phyloP scores from a whole-genome alignment of 495 filamentous ascomycete species.

The Cudoniella acicularis region DNA sequence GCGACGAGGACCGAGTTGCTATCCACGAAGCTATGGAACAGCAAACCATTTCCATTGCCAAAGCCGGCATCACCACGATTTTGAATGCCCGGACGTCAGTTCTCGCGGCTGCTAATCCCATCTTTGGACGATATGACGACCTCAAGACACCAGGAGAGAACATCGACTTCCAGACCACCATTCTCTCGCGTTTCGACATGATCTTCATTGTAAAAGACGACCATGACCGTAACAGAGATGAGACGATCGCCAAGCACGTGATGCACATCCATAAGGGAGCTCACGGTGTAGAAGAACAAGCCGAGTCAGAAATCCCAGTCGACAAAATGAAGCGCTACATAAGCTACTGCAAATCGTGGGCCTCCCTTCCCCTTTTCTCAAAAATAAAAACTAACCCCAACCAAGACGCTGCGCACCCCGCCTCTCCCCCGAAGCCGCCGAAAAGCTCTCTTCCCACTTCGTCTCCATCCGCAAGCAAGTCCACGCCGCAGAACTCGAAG shows the following conservation, averaged over 20 bases:
- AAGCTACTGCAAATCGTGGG: conserved; percentile 92
- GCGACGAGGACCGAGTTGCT: conserved; percentile 96
- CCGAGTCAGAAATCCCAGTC: conserved; percentile 80
- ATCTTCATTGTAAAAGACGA: conserved; percentile 98
- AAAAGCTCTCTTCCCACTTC: conserved; percentile 96
- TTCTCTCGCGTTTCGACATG: conserved; percentile 98
- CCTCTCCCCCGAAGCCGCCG: conserved; percentile 86
- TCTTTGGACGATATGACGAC: conserved; percentile 97
- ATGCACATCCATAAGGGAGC: conserved; percentile 98
- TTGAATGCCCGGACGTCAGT: conserved; percentile 95
- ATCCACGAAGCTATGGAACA: conserved; percentile 99
- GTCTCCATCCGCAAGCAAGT: conserved; percentile 94
- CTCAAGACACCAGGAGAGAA: conserved; percentile 97
- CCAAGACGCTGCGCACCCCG: conserved; percentile 84
- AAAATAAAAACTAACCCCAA: conserved; percentile 32
- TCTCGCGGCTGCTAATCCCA: conserved; percentile 93
- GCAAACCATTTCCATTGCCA: conserved; percentile 99
- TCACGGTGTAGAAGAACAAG: conserved; percentile 75
- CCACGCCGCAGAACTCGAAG: conserved; percentile 80
- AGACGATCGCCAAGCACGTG: conserved; percentile 92
- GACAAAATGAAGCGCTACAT: conserved; percentile 99
- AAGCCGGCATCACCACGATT: conserved; percentile 98
- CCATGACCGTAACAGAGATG: conserved; percentile 84
- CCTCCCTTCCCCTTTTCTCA: background rate
- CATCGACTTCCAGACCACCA: conserved; percentile 99